Percentiles rank a stretch among this genome's conserved stretches.
These are phyloP conservation scores for Populus trichocarpa DNA, from an alignment of 441 rosid genomes.

Conservation along the genomic window DNA sequence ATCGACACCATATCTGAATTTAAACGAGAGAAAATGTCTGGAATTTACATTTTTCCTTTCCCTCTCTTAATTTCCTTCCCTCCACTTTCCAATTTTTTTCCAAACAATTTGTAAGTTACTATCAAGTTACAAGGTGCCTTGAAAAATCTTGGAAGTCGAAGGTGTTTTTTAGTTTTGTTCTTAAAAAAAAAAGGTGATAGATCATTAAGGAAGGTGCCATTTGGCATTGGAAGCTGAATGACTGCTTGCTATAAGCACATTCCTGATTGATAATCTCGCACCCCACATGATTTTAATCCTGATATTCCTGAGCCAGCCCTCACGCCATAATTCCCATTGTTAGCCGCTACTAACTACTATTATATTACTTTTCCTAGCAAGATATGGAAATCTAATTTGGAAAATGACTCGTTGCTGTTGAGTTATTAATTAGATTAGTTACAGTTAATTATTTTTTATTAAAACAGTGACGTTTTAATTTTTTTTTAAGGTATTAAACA, in stretches of 20 bases:
- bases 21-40: background rate
- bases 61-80: background rate
- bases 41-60: background rate
- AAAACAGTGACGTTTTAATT: too few species aligned
- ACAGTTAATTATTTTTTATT: background rate
- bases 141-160: background rate
- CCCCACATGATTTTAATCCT: background rate
- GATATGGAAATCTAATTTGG: background rate
- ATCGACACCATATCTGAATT: background rate
- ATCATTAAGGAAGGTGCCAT: background rate
- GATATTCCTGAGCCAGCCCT: background rate
- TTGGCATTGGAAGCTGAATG: background rate
- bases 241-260: background rate
- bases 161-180: background rate
- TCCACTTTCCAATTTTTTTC: background rate
- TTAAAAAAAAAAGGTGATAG: background rate
- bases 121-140: too few species aligned
- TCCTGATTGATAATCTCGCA: background rate
- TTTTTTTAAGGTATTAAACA: too few species aligned
- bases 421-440: background rate
- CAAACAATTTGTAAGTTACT: background rate
- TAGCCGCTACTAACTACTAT: background rate
- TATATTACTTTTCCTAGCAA: background rate
- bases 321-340: background rate
- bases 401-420: background rate